Conservation (phyloP, 2,329 filamentous ascomycete species). For the Tolypocladium inflatum region DNA sequence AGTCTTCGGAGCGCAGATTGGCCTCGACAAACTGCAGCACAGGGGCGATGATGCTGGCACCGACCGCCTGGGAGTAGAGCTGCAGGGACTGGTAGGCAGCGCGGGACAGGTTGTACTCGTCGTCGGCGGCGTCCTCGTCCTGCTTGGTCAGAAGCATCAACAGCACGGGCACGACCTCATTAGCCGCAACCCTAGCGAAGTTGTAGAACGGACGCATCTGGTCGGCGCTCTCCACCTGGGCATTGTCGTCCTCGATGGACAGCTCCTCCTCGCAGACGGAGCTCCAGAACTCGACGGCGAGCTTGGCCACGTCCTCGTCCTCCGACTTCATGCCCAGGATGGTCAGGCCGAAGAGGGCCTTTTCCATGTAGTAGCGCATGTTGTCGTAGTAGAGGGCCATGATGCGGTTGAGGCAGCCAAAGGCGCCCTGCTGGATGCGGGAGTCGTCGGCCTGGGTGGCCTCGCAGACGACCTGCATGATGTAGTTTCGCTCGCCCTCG, state of each 20-base stretch:
- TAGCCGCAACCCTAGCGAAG: conserved; percentile 86
- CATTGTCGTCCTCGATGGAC: conserved; percentile 94
- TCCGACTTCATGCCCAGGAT: conserved; percentile 98
- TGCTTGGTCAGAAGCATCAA: conserved; percentile 87
- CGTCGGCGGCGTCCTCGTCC: conserved; percentile 91
- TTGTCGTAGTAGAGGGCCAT: conserved; percentile 99
- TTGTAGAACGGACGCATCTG: conserved; percentile 91
- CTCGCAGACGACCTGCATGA: conserved; percentile 99
- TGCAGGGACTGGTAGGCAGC: conserved; percentile 95
- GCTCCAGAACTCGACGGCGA: conserved; percentile 99
- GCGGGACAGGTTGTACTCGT: conserved; percentile 94
- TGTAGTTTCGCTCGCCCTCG: conserved; percentile 98
- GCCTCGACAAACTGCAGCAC: conserved; percentile 87
- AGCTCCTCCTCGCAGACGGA: conserved; percentile 99
- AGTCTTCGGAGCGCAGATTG: conserved; percentile 84
- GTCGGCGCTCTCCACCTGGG: conserved; percentile 61
- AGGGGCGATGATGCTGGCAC: conserved; percentile 70
- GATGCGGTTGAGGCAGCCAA: conserved; percentile 95
- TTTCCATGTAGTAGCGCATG: conserved; percentile 99
- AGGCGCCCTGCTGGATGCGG: conserved; percentile 89
- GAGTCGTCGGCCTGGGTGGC: conserved; percentile 89
- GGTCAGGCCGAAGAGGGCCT: conserved; percentile 93
- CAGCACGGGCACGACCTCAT: conserved; percentile 89
- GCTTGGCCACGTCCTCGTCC: conserved; percentile 95
- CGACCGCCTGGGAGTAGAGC: conserved; percentile 88